A percentile compares a stretch with the other conserved stretches of the same genome.
Conservation (phyloP, 2,329 filamentous ascomycete species). For the Gaeumannomyces tritici region DNA sequence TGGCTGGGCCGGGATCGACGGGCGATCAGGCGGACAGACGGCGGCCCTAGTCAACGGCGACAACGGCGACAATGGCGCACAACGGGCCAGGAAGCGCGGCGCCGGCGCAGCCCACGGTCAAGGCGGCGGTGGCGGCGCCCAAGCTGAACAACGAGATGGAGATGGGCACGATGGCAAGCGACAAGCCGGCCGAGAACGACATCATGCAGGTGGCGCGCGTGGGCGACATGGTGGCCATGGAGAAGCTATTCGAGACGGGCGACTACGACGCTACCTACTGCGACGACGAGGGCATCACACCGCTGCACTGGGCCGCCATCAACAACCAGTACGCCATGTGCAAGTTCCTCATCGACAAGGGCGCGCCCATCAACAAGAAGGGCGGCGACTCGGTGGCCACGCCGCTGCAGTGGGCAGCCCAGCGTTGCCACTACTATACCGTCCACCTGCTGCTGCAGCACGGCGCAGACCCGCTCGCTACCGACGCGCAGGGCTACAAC, state of each 20-base stretch:
- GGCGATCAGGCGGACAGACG: too few relatives aligned
- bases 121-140: constrained; percentile 41
- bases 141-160: constrained; percentile 48
- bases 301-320: constrained; percentile 96
- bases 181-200: constrained; percentile 53
- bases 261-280: constrained; percentile 74
- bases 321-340: constrained; percentile 98
- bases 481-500: constrained; percentile 94
- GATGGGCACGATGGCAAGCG: constrained; percentile 36
- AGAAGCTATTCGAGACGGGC: constrained; percentile 77
- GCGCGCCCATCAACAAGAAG: constrained; percentile 88
- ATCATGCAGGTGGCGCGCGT: constrained; percentile 92
- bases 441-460: constrained; percentile 85
- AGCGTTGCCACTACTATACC: constrained; percentile 92
- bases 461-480: constrained; percentile 85
- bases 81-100: constrained; percentile 21
- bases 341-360: constrained; percentile 78
- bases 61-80: constrained; percentile 28
- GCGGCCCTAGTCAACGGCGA: background rate
- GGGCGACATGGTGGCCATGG: constrained; percentile 78
- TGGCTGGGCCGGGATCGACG: too few relatives aligned
- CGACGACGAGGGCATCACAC: constrained; percentile 91
- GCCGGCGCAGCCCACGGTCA: constrained; percentile 43
- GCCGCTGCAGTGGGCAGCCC: constrained; percentile 92
- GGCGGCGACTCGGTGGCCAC: constrained; percentile 93